Base-by-base conservation (phyloP, 129 eudicot species). In the Scalesia atractyloides region DNA sequence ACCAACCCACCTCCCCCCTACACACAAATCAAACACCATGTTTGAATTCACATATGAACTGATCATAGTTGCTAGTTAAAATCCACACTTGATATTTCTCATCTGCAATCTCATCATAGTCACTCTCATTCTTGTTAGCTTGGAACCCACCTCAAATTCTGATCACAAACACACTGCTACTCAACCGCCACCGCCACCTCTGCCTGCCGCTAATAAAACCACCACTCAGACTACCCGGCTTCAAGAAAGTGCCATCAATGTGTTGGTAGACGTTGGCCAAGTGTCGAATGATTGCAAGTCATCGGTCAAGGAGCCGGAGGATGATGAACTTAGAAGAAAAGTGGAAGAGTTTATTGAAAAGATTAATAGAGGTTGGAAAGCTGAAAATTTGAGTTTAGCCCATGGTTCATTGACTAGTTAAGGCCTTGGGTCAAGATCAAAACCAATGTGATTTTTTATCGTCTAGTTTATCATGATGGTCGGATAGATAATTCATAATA, bases 271-370 rank as follows among this genome's bases (percentile, higher is more conserved):
- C 1, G 79, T 73, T 52, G 68, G 69, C 61, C 43, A 73, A 5
- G 64, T 13, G 54, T 41, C 46, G 10, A 36, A 64, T 39, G 82
- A 73, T 20, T 48, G 17, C 33, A 73, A 62, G 12, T 68, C 64
- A 12, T 60, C 33, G 9, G 64, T n/a, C n/a, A 39, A 69, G 15
- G 78, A 69, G 11, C 46, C 75, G 1, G 73, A 75, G 1, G 91
- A 84, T 37, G 97, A 91, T 84, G 92, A 91, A 64, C 84, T 91
- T 49, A 81, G 85, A 77, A 79, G 72, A 76, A 82, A 85, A 73
- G 83, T 84, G 46, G 97, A 91, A 60, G 97, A 86, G 34, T 91
- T 91, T 60, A 88, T 91, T 19, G 77, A 82, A 3, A 88, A 82
- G 84, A 73, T 80, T 37, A 88, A 86, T 49, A 82, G 78, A 67